Evolutionary conservation across 129 eudicot species (phyloP), one percentile per base, ranked within the genome.

Genomic region (Sambucus nigra): DNA sequence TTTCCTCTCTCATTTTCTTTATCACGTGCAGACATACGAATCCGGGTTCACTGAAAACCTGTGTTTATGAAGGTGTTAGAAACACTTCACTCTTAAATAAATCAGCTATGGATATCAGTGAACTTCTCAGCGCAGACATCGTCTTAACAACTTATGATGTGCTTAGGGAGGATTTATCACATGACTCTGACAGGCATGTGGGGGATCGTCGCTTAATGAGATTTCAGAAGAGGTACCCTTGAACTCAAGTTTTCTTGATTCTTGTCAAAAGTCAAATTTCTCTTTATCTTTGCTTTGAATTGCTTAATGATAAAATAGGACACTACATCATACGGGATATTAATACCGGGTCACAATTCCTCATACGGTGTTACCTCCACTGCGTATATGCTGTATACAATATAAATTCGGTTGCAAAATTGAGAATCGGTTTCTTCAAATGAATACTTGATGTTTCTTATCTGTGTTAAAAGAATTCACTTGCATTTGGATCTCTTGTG

Each of bases 101-200:
- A 58, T 58, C 80, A 28, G 58, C 61, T 22, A 62, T 67, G 53
- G 80, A 76, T 61, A 59, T 82, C 21, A 70, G 62, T 20, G 84
- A 92, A 57, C 71, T 92, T 58, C 74, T 80, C 45, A 55, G 27
- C 67, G 91, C 96, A 27, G 95, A 92, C 54, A 68, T 92, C 59
- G 99, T 92, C 56, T 67, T 92, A 73, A 92, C 99, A 44, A 92
- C 96, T 44, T 92, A 92, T 60, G 99, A 92, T 59, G 87, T 86
- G 53, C 92, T 92, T 50, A 86, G 69, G 64, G 96, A 82, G 47
- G 99, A 92, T 63, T 55, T 92, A 39, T 84, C 84, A 19, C 99
- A 92, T 62, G 99, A 86, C 68, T 74, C 91, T 51, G 99, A 92
- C 42, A 74, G 99, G 58, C 84, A 92, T 70, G 87, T 76, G 67